Evolutionary conservation across 441 rosid species (phyloP).

Genomic region (Jatropha multifida): DNA sequence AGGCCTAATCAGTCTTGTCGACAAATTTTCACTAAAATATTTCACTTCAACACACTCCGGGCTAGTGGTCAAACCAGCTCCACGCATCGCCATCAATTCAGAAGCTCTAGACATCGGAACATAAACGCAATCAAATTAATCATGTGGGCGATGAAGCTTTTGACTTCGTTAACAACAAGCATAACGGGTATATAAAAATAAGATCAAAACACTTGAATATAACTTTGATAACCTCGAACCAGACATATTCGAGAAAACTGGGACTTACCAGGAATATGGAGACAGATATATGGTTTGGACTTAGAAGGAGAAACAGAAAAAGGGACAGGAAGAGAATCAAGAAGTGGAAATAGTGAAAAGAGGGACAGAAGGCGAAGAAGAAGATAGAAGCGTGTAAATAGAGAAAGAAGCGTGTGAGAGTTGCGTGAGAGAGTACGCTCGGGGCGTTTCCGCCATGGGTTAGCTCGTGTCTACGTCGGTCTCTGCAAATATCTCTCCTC

Average conservation of each 20-base stretch:
- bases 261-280: slow-evolving; percentile 12
- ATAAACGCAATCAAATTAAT: not conserved
- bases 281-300: not conserved
- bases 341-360: not conserved
- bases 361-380: not conserved
- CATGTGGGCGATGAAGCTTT: not conserved
- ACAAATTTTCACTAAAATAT: slow-evolving; percentile 31
- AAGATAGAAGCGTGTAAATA: slow-evolving; percentile 5
- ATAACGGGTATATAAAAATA: not conserved
- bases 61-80: slow-evolving; percentile 36
- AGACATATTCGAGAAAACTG: not conserved
- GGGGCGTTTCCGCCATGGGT: slow-evolving; percentile 36
- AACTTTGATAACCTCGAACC: too few relatives aligned
- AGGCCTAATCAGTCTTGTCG: slow-evolving; percentile 32
- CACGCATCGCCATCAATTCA: slow-evolving; percentile 60
- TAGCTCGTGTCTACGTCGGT: slow-evolving; percentile 45
- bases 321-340: not conserved
- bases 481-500: slow-evolving; percentile 37
- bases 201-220: not conserved
- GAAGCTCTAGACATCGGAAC: slow-evolving; percentile 22
- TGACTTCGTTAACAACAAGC: not conserved
- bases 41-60: slow-evolving; percentile 34
- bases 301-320: too few relatives aligned
- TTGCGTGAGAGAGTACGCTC: slow-evolving; percentile 49
- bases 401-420: slow-evolving; percentile 34